A percentile compares a stretch with the other conserved stretches of the same genome.
Conservation (phyloP, 148 eudicot species). For the Polygonum aviculare region DNA sequence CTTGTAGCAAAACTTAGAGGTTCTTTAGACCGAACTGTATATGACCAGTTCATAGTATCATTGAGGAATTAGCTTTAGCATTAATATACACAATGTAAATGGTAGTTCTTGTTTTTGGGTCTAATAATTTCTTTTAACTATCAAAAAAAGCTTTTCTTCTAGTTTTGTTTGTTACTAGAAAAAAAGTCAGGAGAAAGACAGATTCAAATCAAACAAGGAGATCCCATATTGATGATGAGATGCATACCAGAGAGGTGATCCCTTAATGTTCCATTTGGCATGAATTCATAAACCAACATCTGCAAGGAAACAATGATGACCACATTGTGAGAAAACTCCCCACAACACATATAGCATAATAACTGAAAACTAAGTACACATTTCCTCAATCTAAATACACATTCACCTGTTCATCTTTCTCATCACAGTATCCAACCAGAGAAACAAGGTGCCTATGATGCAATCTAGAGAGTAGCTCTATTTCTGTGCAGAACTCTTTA, state of each 20-base stretch:
- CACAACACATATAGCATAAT: neutral
- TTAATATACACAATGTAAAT: neutral
- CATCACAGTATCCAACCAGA: conserved; percentile 74
- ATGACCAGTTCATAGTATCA: neutral
- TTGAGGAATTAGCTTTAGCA: neutral
- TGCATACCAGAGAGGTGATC: conserved; percentile 9
- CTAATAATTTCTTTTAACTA: neutral
- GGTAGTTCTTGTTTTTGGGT: neutral
- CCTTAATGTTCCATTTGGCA: conserved; percentile 12
- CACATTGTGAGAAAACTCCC: neutral
- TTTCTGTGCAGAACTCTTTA: conserved; percentile 86
- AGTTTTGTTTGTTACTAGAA: neutral
- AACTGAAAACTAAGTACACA: neutral
- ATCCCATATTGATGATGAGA: neutral
- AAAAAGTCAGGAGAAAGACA: neutral
- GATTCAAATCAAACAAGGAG: neutral
- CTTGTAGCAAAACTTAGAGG: conserved; percentile 43
- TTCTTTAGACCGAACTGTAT: conserved; percentile 23
- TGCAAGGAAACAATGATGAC: conserved; percentile 4
- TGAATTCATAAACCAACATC: conserved; percentile 13
- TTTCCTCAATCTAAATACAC: neutral
- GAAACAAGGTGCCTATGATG: conserved; percentile 88
- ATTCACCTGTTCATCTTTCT: conserved; percentile 68
- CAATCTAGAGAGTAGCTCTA: conserved; percentile 71
- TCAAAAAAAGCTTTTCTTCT: neutral